Evolutionary conservation across 352 stramenopile species (phyloP), one percentile per base, ranked within the genome.

Genomic region (Thalassiosira livingstoniorum): DNA sequence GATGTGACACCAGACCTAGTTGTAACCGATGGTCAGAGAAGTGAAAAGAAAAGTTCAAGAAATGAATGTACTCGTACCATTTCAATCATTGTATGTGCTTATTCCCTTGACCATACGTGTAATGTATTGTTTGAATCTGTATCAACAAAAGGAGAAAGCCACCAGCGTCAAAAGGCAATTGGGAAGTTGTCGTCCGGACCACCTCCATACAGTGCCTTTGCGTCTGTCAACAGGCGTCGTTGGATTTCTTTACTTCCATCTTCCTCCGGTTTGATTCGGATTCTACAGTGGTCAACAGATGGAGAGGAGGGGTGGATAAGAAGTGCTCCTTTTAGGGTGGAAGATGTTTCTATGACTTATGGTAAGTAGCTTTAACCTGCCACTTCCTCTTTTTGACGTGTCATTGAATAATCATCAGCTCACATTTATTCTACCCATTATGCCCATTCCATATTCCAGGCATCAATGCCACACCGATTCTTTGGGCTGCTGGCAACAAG

Each of bases 31-130:
- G 47, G 73, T 65, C n/a, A 64, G 29, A 64, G 64, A 55, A 55
- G 23, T 37, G 4, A 18, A 29, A 25, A 64, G 53, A 13, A 18
- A 23, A 51, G 18, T 18, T 18, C 18, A 18, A 10, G 18, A 53
- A 37, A 54, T 23, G 25, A 63, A 10, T 55, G 47, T 4, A 73
- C 31, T 4, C 67, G 82, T 43, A 87, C 76, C 32, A 83, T 94
- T 65, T 83, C 89, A 42, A 66, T 93, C 5, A 90, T 91, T 47
- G 88, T 93, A 27, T 88, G 78, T 53, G 93, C 92, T 57, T 94
- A 92, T 80, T 84, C 79, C 32, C 78, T 95, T 54, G 92, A 95
- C 81, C 92, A 95, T 70, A 94, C 90, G 32, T 90, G 92, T 10
- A 85, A 85, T 64, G 61, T 94, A 37, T 72, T 95, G 18, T 94